Conservation (phyloP, 2,329 filamentous ascomycete genomes). For the Fusarium albosuccineum region DNA sequence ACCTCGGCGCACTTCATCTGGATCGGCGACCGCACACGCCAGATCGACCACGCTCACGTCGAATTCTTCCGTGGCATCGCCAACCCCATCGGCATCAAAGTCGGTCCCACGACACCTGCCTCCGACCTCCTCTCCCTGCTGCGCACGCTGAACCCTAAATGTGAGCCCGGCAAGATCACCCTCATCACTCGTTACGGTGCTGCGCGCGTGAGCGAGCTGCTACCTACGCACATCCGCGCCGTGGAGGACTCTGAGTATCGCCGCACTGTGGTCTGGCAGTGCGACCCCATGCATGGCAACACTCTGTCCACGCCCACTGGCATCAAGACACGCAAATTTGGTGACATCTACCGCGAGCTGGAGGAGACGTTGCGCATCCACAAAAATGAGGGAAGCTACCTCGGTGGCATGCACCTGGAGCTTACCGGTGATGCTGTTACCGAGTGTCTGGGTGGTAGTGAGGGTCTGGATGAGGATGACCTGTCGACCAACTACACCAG, state of each 20-base stretch:
- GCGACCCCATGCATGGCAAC: slow-evolving; percentile 98
- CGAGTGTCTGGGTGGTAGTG: slow-evolving; percentile 92
- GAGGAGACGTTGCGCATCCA: slow-evolving; percentile 87
- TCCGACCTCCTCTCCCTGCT: slow-evolving; percentile 84
- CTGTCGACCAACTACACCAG: slow-evolving; percentile 92
- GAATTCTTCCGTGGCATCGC: slow-evolving; percentile 97
- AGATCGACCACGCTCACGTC: slow-evolving; percentile 92
- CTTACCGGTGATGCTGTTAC: slow-evolving; percentile 96
- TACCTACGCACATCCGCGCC: slow-evolving; percentile 88
- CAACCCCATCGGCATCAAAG: slow-evolving; percentile 97
- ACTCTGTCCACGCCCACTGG: slow-evolving; percentile 77
- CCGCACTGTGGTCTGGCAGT: slow-evolving; percentile 89
- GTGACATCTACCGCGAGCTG: slow-evolving; percentile 89
- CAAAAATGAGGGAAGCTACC: slow-evolving; percentile 83
- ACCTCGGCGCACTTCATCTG: slow-evolving; percentile 97
- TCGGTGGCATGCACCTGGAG: slow-evolving; percentile 95
- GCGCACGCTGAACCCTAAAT: slow-evolving; percentile 83
- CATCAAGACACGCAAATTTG: slow-evolving; percentile 93
- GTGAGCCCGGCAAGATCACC: slow-evolving; percentile 92
- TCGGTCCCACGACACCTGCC: slow-evolving; percentile 85
- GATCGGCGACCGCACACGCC: slow-evolving; percentile 96
- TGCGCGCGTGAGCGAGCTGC: slow-evolving; percentile 77
- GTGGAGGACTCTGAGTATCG: slow-evolving; percentile 82
- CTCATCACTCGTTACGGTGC: slow-evolving; percentile 96
- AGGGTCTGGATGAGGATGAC: slow-evolving; percentile 88